phyloP scores from a whole-genome alignment of 176 grass and related monocot species.

The Triticum dicoccoides region DNA sequence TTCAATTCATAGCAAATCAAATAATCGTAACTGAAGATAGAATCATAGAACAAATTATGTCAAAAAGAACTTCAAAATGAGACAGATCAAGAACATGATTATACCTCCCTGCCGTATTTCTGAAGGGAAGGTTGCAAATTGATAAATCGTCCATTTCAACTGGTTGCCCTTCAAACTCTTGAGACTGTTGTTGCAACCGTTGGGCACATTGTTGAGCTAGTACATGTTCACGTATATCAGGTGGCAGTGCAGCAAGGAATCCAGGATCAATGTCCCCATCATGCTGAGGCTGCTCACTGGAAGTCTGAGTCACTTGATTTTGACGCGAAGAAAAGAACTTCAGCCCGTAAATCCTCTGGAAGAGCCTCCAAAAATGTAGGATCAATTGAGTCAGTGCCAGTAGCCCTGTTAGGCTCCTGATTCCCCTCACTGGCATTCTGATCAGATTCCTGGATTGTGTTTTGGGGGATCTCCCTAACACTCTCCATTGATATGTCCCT shows the following conservation, averaged over 20 bases:
- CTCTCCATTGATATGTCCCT: constrained; percentile 70
- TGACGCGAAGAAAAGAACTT: constrained; percentile 94
- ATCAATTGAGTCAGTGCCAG: constrained; percentile 68
- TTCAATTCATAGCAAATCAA: neutral
- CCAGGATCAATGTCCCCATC: constrained; percentile 96
- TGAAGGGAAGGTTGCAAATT: constrained; percentile 94
- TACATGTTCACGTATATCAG: constrained; percentile 92
- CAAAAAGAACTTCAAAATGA: neutral
- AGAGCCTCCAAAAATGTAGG: constrained; percentile 99
- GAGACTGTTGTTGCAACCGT: constrained; percentile 75
- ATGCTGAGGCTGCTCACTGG: constrained; percentile 65
- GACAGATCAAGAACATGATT: neutral
- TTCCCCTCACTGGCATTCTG: constrained; percentile 46
- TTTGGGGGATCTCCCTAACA: constrained; percentile 73
- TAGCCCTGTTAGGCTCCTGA: constrained; percentile 48
- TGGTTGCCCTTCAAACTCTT: constrained; percentile 92
- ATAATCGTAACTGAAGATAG: neutral
- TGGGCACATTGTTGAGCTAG: constrained; percentile 89
- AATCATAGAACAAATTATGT: neutral
- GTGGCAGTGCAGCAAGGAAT: constrained; percentile 95
- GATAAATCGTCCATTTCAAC: constrained; percentile 98
- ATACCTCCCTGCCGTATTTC: constrained; percentile 95
- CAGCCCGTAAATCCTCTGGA: constrained; percentile 83
- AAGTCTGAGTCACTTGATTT: constrained; percentile 81
- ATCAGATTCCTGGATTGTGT: constrained; percentile 58